Evolutionary conservation across 371 early-diverging fungal genomes (phyloP).

Genomic region (Mucor circinelloides): DNA sequence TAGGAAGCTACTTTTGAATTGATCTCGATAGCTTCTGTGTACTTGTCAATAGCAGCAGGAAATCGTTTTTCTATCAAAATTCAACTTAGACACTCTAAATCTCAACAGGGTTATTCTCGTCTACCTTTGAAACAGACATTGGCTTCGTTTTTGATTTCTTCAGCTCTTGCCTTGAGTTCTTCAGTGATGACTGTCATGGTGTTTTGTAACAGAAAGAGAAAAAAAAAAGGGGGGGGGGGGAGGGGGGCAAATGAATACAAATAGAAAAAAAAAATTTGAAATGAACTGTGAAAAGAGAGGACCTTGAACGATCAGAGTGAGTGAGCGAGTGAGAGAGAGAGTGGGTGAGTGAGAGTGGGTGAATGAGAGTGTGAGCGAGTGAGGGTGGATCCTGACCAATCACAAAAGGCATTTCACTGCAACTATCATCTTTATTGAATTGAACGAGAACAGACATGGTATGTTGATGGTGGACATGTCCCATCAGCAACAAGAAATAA

Average conservation of each 20-base stretch:
- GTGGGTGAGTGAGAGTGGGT: background rate
- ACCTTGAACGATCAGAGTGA: background rate
- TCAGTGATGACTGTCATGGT: conserved; percentile 31
- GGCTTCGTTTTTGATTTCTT: conserved; percentile 74
- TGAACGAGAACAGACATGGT: background rate
- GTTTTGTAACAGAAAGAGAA: background rate
- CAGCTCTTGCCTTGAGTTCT: conserved; percentile 56
- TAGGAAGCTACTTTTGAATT: conserved; percentile 85
- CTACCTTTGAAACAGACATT: conserved; percentile 75
- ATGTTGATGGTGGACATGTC: background rate
- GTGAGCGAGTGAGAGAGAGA: background rate
- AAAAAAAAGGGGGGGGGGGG: too few species aligned
- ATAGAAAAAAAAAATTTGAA: background rate
- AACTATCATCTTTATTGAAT: background rate
- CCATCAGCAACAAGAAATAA: background rate
- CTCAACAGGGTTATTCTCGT: background rate
- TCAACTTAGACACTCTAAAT: background rate
- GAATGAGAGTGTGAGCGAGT: background rate
- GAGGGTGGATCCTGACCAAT: background rate
- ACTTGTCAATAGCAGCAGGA: conserved; percentile 82
- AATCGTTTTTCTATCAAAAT: conserved; percentile 61
- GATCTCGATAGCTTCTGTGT: conserved; percentile 80
- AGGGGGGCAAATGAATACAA: background rate
- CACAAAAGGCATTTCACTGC: background rate
- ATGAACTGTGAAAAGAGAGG: background rate